These are phyloP conservation scores for Cunninghamia lanceolata DNA, from an alignment of 75 land plant species.

Conservation along the genomic window DNA sequence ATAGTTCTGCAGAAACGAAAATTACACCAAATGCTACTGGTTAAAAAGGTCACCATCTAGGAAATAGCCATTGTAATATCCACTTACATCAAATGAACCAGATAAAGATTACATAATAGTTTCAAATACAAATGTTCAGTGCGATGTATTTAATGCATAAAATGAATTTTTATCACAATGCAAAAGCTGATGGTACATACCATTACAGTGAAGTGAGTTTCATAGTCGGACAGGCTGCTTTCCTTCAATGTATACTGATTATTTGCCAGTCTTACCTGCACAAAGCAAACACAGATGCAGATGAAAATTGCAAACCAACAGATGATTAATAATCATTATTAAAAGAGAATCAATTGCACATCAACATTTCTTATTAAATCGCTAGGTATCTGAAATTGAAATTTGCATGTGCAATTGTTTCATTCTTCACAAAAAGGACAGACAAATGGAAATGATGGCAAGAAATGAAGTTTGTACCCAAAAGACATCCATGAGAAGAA, in stretches of 20 bases:
- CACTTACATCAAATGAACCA: neutral
- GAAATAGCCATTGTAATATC: neutral
- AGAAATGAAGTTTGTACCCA: constrained; percentile 64
- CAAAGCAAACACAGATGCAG: neutral
- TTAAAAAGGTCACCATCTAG: neutral
- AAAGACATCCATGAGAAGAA: constrained; percentile 81
- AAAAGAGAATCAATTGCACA: neutral
- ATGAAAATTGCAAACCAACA: neutral
- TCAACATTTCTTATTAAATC: neutral
- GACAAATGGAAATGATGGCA: neutral
- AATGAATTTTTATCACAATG: constrained; percentile 1
- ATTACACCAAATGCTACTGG: neutral
- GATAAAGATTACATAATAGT: neutral
- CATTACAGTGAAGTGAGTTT: constrained; percentile 99
- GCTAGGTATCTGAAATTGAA: neutral
- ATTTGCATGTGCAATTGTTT: neutral
- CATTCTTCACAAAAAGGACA: neutral
- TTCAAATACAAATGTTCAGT: constrained; percentile 1
- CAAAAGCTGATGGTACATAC: constrained; percentile 33
- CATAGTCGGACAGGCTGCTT: constrained; percentile 80
- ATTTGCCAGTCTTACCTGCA: constrained; percentile 83
- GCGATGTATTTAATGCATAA: neutral
- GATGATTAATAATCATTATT: neutral
- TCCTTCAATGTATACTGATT: constrained; percentile 75
- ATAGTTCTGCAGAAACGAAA: constrained; percentile 69